Evolutionary conservation across 108 stramenopile genomes (phyloP).

Genomic region (Skeletonema menzelii): DNA sequence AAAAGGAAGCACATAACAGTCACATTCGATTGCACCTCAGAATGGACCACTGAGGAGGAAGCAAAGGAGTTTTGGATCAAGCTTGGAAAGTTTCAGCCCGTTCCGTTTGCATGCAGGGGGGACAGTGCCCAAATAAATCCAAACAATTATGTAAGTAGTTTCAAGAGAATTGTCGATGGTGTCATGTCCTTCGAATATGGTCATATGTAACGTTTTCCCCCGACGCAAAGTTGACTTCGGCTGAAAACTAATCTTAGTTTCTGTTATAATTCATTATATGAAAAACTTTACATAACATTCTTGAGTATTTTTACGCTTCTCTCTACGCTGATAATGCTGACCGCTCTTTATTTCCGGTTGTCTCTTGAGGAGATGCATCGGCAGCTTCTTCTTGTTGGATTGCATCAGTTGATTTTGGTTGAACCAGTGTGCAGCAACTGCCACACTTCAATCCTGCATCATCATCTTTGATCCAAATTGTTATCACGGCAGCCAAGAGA

Average conservation of each 20-base stretch:
- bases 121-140: not conserved
- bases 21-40: constrained; percentile 16
- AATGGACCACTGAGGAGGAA: constrained; percentile 22
- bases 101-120: constrained; percentile 12
- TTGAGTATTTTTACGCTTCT: no score
- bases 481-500: constrained; percentile 75
- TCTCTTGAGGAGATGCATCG: not conserved
- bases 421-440: constrained; percentile 39
- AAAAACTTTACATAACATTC: not conserved
- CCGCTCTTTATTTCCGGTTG: not conserved
- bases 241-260: not conserved
- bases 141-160: constrained; percentile 10
- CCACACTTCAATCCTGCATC: constrained; percentile 78
- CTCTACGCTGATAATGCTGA: not conserved
- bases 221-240: not conserved
- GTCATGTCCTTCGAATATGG: constrained; percentile 15
- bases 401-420: constrained; percentile 3
- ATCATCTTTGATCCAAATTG: constrained; percentile 74
- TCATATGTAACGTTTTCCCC: not conserved
- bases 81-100: constrained; percentile 16
- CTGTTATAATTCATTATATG: not conserved
- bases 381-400: not conserved
- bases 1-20: constrained; percentile 58
- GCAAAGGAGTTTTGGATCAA: constrained; percentile 28
- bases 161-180: constrained; percentile 34